These are phyloP conservation scores for Cutaneotrichosporon spelunceum DNA, from an alignment of 1,284 basidiomycete species.

Conservation along the genomic window DNA sequence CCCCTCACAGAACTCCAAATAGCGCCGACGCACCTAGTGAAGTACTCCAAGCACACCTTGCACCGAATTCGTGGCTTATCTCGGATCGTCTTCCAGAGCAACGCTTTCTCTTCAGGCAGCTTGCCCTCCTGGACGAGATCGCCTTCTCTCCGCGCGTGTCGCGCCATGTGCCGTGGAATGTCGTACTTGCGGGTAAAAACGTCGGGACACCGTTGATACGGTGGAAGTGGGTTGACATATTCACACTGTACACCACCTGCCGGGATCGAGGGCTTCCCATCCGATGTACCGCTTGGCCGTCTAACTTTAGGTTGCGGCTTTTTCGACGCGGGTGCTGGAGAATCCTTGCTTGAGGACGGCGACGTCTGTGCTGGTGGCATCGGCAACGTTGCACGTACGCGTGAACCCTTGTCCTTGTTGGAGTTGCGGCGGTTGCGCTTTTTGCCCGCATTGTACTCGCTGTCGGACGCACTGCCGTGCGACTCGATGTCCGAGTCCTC, in stretches of 20 bases:
- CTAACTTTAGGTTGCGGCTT: slow-evolving; percentile 5
- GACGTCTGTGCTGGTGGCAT: not conserved
- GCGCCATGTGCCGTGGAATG: slow-evolving; percentile 48
- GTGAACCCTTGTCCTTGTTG: slow-evolving; percentile 16
- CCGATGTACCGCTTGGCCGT: slow-evolving; percentile 9
- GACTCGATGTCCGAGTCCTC: slow-evolving; percentile 24
- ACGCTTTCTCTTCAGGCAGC: slow-evolving; percentile 45
- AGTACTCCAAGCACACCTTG: slow-evolving; percentile 42
- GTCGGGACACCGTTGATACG: slow-evolving; percentile 48
- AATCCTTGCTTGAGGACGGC: not conserved
- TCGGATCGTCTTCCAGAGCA: slow-evolving; percentile 46
- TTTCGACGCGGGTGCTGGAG: not conserved
- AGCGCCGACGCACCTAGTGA: slow-evolving; percentile 26
- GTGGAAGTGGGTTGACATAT: slow-evolving; percentile 47
- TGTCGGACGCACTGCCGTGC: slow-evolving; percentile 25
- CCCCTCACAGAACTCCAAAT: not conserved
- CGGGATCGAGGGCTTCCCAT: slow-evolving; percentile 18
- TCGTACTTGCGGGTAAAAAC: slow-evolving; percentile 50
- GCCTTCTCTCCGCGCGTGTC: slow-evolving; percentile 47
- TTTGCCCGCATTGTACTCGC: slow-evolving; percentile 26
- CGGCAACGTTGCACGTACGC: slow-evolving; percentile 19
- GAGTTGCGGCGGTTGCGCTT: slow-evolving; percentile 13
- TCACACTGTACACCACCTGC: slow-evolving; percentile 44
- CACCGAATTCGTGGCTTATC: slow-evolving; percentile 47
- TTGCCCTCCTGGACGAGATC: slow-evolving; percentile 48